These are phyloP conservation scores for Solanum chacoense DNA, from an alignment of 305 asterid genomes.

Conservation along the genomic window DNA sequence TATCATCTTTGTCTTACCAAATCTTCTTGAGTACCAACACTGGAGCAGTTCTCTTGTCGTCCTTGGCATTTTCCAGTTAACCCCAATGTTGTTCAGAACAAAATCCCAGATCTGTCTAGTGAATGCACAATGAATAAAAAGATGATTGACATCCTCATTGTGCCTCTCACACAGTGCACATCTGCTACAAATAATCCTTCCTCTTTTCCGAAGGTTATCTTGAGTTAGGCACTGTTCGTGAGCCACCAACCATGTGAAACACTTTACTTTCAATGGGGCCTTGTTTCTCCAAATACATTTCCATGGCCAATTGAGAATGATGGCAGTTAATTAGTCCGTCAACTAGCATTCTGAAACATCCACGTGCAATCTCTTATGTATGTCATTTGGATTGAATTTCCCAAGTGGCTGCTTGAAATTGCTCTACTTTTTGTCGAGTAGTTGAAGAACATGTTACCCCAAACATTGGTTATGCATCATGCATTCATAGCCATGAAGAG, in stretches of 20 bases:
- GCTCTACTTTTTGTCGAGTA: not conserved
- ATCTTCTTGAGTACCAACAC: not conserved
- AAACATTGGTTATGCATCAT: not conserved
- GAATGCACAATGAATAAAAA: not conserved
- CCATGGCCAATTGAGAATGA: not conserved
- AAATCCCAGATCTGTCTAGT: not conserved
- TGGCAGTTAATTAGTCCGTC: not conserved
- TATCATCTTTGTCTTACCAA: not conserved
- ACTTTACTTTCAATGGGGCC: not conserved
- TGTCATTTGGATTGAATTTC: not conserved
- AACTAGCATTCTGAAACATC: not conserved
- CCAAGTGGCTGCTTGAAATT: not conserved
- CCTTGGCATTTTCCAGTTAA: not conserved
- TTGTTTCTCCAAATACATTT: not conserved
- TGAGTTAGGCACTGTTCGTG: not conserved
- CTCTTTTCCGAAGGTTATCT: not conserved
- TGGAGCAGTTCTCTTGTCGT: not conserved
- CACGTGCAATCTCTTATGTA: not conserved
- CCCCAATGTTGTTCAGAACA: not conserved
- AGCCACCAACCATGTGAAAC: not conserved
- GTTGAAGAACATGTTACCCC: not conserved
- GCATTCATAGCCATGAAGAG: not conserved
- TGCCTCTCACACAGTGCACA: not conserved
- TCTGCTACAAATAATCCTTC: not conserved
- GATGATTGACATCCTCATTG: not conserved